Conservation (phyloP, 208 protist genomes). For the Trypanosoma theileri region DNA sequence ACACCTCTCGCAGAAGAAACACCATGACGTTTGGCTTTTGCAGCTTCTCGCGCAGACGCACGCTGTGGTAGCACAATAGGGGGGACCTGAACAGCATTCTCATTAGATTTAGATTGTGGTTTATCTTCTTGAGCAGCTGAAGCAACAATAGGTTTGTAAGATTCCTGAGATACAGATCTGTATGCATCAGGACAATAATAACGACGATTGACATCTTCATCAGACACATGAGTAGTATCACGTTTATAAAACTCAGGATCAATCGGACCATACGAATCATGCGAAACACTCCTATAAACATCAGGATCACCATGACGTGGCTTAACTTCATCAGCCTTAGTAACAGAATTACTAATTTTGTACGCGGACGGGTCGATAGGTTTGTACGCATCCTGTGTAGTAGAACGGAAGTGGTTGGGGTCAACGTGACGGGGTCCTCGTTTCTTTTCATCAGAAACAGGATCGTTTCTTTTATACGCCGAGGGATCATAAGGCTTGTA, state of each 20-base stretch:
- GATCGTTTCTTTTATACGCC: constrained; percentile 20
- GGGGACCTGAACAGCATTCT: not conserved
- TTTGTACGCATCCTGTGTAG: constrained; percentile 29
- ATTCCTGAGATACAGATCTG: not conserved
- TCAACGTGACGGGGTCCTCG: constrained; percentile 16
- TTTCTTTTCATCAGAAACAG: not conserved
- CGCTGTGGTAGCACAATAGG: no score
- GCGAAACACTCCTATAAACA: constrained; percentile 21
- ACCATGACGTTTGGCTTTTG: no score
- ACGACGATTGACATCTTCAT: constrained; percentile 10
- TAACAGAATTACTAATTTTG: not conserved
- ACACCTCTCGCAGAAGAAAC: no score
- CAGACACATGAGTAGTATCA: not conserved
- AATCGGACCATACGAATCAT: constrained; percentile 22
- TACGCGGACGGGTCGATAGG: constrained; percentile 12
- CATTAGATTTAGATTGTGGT: constrained; percentile 8
- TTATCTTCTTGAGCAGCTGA: constrained; percentile 33
- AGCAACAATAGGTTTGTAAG: constrained; percentile 8
- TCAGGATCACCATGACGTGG: constrained; percentile 25
- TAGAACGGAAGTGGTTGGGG: constrained; percentile 13
- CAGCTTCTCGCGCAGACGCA: no score
- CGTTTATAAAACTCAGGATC: constrained; percentile 19
- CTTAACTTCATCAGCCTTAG: not conserved
- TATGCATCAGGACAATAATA: constrained; percentile 7
- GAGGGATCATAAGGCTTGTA: constrained; percentile 31